phyloP scores from a whole-genome alignment of 768 basidiomycete genomes.

The Hebeloma cylindrosporum region DNA sequence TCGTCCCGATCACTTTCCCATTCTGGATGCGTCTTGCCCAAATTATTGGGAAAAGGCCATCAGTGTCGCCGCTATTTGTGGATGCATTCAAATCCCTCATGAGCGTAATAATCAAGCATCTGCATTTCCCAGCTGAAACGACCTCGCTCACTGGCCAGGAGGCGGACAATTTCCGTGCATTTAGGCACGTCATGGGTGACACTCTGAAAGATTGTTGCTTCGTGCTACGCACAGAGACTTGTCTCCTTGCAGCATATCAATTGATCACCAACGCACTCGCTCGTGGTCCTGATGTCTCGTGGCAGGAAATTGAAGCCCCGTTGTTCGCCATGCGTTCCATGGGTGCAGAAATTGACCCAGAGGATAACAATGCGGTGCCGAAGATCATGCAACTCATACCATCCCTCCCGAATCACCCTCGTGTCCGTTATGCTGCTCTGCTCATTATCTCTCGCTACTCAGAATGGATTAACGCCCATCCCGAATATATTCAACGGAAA shows the following conservation, averaged over 20 bases:
- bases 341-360: conserved; percentile 88
- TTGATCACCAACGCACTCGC: conserved; percentile 75
- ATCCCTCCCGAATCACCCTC: conserved; percentile 83
- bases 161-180: conserved; percentile 89
- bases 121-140: conserved; percentile 85
- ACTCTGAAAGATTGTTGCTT: conserved; percentile 98
- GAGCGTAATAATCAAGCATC: conserved; percentile 81
- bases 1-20: conserved; percentile 95
- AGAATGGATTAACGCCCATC: conserved; percentile 92
- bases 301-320: conserved; percentile 98
- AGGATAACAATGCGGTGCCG: conserved; percentile 84
- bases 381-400: conserved; percentile 96
- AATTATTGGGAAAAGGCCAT: conserved; percentile 73
- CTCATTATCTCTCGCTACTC: conserved; percentile 95
- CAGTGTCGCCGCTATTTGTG: conserved; percentile 72
- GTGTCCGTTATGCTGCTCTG: conserved; percentile 92
- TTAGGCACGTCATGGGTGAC: conserved; percentile 98
- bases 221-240: conserved; percentile 84
- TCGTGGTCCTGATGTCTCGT: conserved; percentile 60
- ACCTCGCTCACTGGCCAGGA: conserved; percentile 73
- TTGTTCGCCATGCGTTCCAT: conserved; percentile 97
- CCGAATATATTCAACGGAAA: conserved; percentile 80
- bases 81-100: conserved; percentile 86
- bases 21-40: conserved; percentile 99
- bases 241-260: conserved; percentile 78